Evolutionary conservation across 345 rosid genomes (phyloP).

Genomic region (Hypericum perforatum): DNA sequence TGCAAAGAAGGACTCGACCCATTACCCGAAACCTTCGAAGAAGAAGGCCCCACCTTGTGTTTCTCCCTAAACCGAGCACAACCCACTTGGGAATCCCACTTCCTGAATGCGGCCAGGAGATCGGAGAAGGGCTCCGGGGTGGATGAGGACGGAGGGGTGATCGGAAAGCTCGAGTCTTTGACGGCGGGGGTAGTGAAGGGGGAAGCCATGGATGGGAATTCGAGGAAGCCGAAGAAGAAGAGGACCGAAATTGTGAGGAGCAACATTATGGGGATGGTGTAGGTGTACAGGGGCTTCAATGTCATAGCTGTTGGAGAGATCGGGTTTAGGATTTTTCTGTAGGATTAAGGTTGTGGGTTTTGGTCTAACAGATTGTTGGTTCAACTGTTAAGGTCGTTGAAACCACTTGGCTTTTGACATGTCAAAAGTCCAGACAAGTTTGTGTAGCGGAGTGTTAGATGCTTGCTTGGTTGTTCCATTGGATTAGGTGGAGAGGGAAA

Average conservation of each 20-base stretch:
- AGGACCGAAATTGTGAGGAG: constrained; percentile 54
- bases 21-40: constrained; percentile 11
- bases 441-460: too few species aligned
- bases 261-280: constrained; percentile 44
- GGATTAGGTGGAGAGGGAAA: too few species aligned
- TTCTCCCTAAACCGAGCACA: constrained; percentile 53
- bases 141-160: constrained; percentile 7
- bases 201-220: constrained; percentile 50
- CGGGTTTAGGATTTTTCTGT: too few species aligned
- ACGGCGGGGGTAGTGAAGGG: constrained; percentile 17
- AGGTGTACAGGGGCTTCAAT: constrained; percentile 46
- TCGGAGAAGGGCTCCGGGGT: constrained; percentile 50
- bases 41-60: constrained; percentile 12
- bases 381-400: too few species aligned
- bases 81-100: constrained; percentile 81
- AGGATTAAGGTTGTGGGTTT: too few species aligned
- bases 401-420: too few species aligned
- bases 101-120: constrained; percentile 37
- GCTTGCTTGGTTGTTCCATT: too few species aligned
- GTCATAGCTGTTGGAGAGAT: constrained; percentile 26
- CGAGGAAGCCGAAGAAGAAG: constrained; percentile 64
- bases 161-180: constrained; percentile 4
- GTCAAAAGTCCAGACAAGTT: too few species aligned
- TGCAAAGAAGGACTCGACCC: constrained; percentile 45
- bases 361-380: too few species aligned